Base-by-base conservation (phyloP, 768 basidiomycete genomes). In the Hemileccinum impolitum region DNA sequence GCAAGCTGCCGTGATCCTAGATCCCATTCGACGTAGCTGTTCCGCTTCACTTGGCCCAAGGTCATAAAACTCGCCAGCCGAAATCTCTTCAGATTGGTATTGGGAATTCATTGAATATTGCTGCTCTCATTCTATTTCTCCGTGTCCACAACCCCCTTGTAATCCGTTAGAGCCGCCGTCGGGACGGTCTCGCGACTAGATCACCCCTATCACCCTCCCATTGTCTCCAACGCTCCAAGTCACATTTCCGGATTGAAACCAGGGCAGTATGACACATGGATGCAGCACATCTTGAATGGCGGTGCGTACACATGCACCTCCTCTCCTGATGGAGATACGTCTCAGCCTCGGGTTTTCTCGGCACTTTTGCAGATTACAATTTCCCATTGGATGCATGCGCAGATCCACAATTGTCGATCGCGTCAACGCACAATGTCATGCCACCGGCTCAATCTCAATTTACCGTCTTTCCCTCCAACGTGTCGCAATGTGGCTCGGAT, bases 61-160 rank as follows among this genome's bases (percentile, higher is more conserved):
- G 47, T 19, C 14, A 39, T 11, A 47, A 32, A 21, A 53, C 54
- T 19, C 9, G 28, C 31, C 43, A 44, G 35, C 48, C 55, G 7
- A 43, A 40, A 26, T 43, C 31, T n/a, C 50, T 43, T 34, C 50
- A 2, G 41, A 56, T 11, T 8, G n/a, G 6, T 28, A 52, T 31
- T 52, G 49, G 55, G 23, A 26, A 18, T 36, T 56, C n/a, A 45
- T 52, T 42, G 18, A 48, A 13, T 14, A 31, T 13, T 53, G 47
- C 21, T 57, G 54, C 42, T 52, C 17, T 1, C n/a, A 5, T 50
- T 13, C 18, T 5, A 13, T 39, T 25, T 13, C 0, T 32, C 23
- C 6, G 23, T 23, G 6, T 23, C 23, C 23, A 23, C 23, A 23
- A 6, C 23, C 23, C 23, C 23, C 23, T 23, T 23, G 23, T 6